A percentile compares a stretch with the other conserved stretches of the same genome.
These are phyloP conservation scores for Aspergillus taichungensis DNA, from an alignment of 495 filamentous ascomycete species.

Conservation along the genomic window DNA sequence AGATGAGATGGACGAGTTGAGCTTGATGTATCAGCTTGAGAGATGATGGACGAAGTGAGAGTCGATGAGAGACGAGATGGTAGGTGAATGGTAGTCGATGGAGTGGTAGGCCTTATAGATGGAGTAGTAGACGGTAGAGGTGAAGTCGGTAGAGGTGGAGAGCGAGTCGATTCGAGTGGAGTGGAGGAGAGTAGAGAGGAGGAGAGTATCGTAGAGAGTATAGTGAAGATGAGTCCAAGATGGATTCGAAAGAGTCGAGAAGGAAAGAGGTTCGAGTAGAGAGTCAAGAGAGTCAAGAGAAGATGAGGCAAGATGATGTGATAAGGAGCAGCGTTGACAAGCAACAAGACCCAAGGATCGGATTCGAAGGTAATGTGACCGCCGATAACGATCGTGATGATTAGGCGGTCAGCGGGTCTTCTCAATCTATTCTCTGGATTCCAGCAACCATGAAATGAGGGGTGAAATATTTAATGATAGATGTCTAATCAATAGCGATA, in stretches of 20 bases:
- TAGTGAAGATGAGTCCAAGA: too few relatives aligned
- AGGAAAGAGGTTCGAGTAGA: not conserved
- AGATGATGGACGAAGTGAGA: constrained; percentile 2
- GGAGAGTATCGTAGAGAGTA: too few relatives aligned
- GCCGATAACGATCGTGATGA: constrained; percentile 27
- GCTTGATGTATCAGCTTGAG: too few relatives aligned
- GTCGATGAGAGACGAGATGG: constrained; percentile 1
- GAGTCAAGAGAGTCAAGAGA: constrained; percentile 9
- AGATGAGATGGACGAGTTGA: not conserved
- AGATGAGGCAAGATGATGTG: constrained; percentile 27
- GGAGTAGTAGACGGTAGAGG: too few relatives aligned
- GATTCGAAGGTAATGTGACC: constrained; percentile 23
- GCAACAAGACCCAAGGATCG: constrained; percentile 23
- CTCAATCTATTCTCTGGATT: too few relatives aligned
- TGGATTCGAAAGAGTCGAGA: too few relatives aligned
- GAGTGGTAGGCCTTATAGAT: not conserved
- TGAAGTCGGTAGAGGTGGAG: too few relatives aligned
- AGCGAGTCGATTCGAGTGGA: too few relatives aligned
- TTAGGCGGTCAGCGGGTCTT: not conserved
- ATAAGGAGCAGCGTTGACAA: constrained; percentile 18
- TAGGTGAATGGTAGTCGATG: constrained; percentile 4
- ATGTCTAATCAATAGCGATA: too few relatives aligned
- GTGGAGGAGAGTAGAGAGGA: not conserved
- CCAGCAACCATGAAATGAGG: too few relatives aligned
- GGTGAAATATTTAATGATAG: too few relatives aligned